Percentiles rank a stretch among this genome's conserved stretches.
Conservation (phyloP, 768 basidiomycete genomes). For the Pilatotrama ljubarskyi region DNA sequence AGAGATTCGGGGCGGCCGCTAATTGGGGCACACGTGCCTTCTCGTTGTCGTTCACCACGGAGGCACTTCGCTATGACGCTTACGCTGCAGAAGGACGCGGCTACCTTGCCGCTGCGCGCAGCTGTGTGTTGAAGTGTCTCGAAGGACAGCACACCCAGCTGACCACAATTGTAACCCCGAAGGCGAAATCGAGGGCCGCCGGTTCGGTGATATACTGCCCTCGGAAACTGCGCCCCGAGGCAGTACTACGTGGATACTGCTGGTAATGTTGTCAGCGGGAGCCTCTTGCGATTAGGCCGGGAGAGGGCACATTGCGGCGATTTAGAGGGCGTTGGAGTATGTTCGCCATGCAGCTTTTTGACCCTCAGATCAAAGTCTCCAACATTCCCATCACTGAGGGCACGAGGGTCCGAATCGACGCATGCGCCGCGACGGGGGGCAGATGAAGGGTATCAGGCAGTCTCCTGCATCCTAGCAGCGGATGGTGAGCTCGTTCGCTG, state of each 20-base stretch:
- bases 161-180: neutral
- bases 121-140: neutral
- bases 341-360: neutral
- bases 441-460: neutral
- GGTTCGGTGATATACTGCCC: neutral
- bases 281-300: neutral
- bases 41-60: too few species aligned
- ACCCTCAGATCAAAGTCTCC: slow-evolving; percentile 8
- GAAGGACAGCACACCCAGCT: neutral
- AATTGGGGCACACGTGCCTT: neutral
- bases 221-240: neutral
- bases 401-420: neutral
- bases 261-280: neutral
- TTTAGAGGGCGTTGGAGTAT: slow-evolving; percentile 7
- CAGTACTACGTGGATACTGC: neutral
- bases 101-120: too few species aligned
- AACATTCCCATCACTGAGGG: slow-evolving; percentile 6
- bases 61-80: neutral
- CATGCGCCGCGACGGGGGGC: neutral
- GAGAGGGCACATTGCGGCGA: neutral
- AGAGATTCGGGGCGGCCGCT: neutral
- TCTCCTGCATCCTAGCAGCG: neutral
- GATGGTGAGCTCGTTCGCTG: too few species aligned
- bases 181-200: neutral
- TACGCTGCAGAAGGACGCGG: neutral